A percentile compares a stretch with the other conserved stretches of the same genome.
Evolutionary conservation across 1,284 basidiomycete genomes (phyloP).

Genomic region (Bjerkandera adusta): DNA sequence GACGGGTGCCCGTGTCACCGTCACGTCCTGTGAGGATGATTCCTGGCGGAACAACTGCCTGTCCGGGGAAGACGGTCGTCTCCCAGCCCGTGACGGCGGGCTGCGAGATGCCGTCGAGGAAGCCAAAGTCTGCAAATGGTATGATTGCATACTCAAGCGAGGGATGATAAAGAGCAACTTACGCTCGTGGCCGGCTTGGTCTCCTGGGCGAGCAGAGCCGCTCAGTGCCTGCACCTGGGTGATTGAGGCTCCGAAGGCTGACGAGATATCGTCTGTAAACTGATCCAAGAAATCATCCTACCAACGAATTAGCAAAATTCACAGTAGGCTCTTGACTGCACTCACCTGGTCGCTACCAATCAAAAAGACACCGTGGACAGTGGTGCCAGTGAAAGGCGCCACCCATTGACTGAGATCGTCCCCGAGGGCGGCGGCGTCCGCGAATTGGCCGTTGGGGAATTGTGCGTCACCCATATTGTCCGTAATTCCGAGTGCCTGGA

Average conservation of each 20-base stretch:
- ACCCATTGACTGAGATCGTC: slow-evolving; percentile 10
- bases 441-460: slow-evolving; percentile 9
- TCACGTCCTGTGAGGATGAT: slow-evolving; percentile 34
- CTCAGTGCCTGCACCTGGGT: neutral
- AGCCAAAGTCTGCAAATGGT: slow-evolving; percentile 30
- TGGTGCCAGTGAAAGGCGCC: slow-evolving; percentile 9
- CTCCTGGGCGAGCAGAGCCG: slow-evolving; percentile 10
- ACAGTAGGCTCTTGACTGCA: neutral
- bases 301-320: neutral
- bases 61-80: slow-evolving; percentile 33
- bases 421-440: slow-evolving; percentile 11
- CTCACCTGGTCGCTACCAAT: slow-evolving; percentile 14
- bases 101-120: slow-evolving; percentile 40
- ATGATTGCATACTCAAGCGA: neutral
- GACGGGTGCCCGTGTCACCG: slow-evolving; percentile 28
- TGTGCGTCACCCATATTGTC: slow-evolving; percentile 11
- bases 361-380: slow-evolving; percentile 14
- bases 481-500: slow-evolving; percentile 8
- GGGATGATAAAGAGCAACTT: too few species aligned
- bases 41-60: slow-evolving; percentile 31
- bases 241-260: slow-evolving; percentile 9
- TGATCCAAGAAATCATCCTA: slow-evolving; percentile 5
- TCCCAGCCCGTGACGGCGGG: slow-evolving; percentile 36
- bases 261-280: slow-evolving; percentile 3
- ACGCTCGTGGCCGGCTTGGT: slow-evolving; percentile 15